A percentile compares a stretch with the other conserved stretches of the same genome.
Evolutionary conservation across 306 rosid genomes (phyloP).

Genomic region (Fagus sylvatica): DNA sequence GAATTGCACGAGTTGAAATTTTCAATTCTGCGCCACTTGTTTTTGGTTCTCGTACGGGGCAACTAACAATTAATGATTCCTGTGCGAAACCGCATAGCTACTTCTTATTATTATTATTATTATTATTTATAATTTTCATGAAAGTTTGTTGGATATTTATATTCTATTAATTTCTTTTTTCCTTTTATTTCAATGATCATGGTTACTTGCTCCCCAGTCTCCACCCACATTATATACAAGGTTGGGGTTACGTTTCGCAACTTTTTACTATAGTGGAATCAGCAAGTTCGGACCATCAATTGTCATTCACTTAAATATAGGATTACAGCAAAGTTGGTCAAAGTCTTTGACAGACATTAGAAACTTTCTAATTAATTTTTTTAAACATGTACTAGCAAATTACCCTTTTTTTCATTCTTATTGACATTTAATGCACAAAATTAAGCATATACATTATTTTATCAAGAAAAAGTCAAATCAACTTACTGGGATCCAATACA

Average conservation of each 20-base stretch:
- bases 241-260: not conserved
- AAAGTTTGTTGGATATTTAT: not conserved
- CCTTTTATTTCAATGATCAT: not conserved
- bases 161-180: not conserved
- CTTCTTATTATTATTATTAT: not conserved
- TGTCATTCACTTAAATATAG: conserved; percentile 14
- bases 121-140: not conserved
- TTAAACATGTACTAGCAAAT: conserved; percentile 14
- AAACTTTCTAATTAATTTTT: conserved; percentile 1
- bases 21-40: not conserved
- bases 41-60: not conserved
- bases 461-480: not conserved
- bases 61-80: not conserved
- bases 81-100: not conserved
- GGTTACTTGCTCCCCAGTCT: not conserved
- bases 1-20: not conserved
- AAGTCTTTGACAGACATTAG: not conserved
- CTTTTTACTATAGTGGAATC: not conserved
- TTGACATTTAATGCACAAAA: conserved; percentile 1
- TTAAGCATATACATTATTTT: not conserved
- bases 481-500: not conserved
- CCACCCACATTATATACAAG: not conserved
- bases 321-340: not conserved
- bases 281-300: not conserved
- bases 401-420: not conserved